These are phyloP conservation scores for Trichoderma cornu-damae DNA, from an alignment of 2,329 filamentous ascomycete genomes.

Conservation along the genomic window DNA sequence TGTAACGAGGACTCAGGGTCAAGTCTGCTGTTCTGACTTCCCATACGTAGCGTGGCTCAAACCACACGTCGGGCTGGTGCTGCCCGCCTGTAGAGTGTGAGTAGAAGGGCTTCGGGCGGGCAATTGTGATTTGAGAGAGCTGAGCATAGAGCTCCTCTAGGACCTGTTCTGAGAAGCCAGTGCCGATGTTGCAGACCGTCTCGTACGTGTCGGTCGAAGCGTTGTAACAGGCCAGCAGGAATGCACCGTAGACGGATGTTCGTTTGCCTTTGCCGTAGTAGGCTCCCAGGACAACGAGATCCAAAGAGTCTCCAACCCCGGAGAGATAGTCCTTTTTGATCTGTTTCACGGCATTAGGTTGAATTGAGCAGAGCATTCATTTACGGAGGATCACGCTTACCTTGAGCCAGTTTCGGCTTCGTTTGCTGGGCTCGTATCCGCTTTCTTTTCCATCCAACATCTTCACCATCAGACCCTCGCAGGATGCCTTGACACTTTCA, in stretches of 20 bases:
- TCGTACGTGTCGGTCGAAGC: constrained; percentile 75
- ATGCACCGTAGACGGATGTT: constrained; percentile 91
- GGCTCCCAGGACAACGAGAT: constrained; percentile 90
- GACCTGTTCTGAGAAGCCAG: constrained; percentile 89
- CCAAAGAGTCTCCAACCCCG: constrained; percentile 89
- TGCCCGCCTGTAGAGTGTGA: constrained; percentile 75
- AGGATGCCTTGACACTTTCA: constrained; percentile 91
- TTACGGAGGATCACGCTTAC: constrained; percentile 39
- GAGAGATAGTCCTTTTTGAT: constrained; percentile 98
- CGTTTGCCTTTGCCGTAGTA: constrained; percentile 95
- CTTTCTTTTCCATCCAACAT: constrained; percentile 94
- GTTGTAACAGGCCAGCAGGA: constrained; percentile 93
- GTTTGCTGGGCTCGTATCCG: constrained; percentile 92
- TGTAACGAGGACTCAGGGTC: constrained; percentile 86
- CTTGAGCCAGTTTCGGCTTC: constrained; percentile 98
- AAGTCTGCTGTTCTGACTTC: constrained; percentile 96
- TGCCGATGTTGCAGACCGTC: constrained; percentile 97
- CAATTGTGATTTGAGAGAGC: constrained; percentile 74
- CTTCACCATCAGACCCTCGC: constrained; percentile 98
- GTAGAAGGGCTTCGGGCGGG: constrained; percentile 91
- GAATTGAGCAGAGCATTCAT: not conserved
- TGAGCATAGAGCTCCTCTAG: constrained; percentile 79
- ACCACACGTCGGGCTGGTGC: constrained; percentile 98
- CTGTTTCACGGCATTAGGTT: constrained; percentile 35
- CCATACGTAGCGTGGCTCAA: constrained; percentile 92